These are phyloP conservation scores for Pythium phragmitis DNA, from an alignment of 352 stramenopile species.

Conservation along the genomic window DNA sequence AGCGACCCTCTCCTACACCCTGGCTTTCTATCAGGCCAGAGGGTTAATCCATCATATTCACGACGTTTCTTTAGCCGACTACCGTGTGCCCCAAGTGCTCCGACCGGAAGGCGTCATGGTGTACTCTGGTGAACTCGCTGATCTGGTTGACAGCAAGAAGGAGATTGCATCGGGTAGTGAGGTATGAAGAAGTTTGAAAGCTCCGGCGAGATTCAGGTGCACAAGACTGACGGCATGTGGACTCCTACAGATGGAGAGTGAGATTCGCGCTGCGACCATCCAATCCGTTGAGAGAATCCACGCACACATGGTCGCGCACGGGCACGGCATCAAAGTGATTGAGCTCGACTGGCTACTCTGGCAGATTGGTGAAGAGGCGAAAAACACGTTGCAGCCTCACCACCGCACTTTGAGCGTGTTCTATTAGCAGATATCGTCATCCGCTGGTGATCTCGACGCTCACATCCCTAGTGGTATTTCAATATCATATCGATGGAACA, in stretches of 20 bases:
- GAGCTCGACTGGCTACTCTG: constrained; percentile 89
- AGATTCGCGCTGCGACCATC: constrained; percentile 83
- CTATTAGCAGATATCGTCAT: constrained; percentile 42
- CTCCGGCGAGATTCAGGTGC: neutral
- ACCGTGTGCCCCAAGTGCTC: constrained; percentile 85
- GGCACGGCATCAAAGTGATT: constrained; percentile 56
- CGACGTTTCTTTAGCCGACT: constrained; percentile 56
- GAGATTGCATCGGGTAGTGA: constrained; percentile 64
- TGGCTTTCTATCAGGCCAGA: neutral
- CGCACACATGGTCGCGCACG: constrained; percentile 30
- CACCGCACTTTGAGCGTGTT: constrained; percentile 86
- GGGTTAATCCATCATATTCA: neutral
- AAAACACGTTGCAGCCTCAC: constrained; percentile 72
- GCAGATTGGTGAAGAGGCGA: constrained; percentile 81
- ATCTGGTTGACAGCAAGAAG: constrained; percentile 51
- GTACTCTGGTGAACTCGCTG: constrained; percentile 48
- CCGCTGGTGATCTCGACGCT: too few species aligned
- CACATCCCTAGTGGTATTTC: too few species aligned
- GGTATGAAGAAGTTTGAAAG: constrained; percentile 28
- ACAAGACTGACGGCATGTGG: neutral
- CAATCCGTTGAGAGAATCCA: constrained; percentile 82
- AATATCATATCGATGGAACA: too few species aligned
- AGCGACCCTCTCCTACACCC: neutral
- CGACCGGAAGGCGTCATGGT: constrained; percentile 64
- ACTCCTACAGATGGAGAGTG: constrained; percentile 61